A percentile compares a stretch with the other conserved stretches of the same genome.
Conservation (phyloP, 2,329 filamentous ascomycete genomes). For the Arthroderma sp. region DNA sequence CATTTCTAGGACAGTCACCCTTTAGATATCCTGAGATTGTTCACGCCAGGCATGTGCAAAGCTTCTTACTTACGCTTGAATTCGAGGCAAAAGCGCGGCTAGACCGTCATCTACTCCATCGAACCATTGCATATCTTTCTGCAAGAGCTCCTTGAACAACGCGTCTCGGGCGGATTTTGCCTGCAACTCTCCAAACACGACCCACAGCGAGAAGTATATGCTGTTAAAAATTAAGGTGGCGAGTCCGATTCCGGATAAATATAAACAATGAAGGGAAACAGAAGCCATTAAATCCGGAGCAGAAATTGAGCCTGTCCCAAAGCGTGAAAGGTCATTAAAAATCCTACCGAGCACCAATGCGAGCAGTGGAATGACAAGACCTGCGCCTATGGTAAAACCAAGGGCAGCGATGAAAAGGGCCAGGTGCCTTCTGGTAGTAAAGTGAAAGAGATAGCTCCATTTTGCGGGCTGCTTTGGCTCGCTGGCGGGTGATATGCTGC, state of each 20-base stretch:
- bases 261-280: constrained; percentile 48
- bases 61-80: constrained; percentile 52
- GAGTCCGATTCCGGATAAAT: constrained; percentile 50
- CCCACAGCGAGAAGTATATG: constrained; percentile 56
- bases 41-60: neutral
- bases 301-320: constrained; percentile 43
- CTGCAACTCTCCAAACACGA: constrained; percentile 69
- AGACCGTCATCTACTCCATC: constrained; percentile 60
- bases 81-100: constrained; percentile 53
- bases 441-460: constrained; percentile 55
- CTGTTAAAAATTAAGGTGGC: constrained; percentile 55
- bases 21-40: neutral
- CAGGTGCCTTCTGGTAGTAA: constrained; percentile 51
- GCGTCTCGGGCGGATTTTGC: constrained; percentile 50
- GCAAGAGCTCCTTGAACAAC: constrained; percentile 56
- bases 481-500: no score
- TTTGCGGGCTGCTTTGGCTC: constrained; percentile 8
- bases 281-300: constrained; percentile 40
- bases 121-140: constrained; percentile 69
- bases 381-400: constrained; percentile 44
- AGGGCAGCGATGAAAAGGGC: constrained; percentile 43
- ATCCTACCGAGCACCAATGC: constrained; percentile 61
- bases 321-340: constrained; percentile 57
- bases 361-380: constrained; percentile 50
- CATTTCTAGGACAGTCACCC: constrained; percentile 45